These are phyloP conservation scores for Parietaria judaica DNA, from an alignment of 306 rosid species.

Conservation along the genomic window DNA sequence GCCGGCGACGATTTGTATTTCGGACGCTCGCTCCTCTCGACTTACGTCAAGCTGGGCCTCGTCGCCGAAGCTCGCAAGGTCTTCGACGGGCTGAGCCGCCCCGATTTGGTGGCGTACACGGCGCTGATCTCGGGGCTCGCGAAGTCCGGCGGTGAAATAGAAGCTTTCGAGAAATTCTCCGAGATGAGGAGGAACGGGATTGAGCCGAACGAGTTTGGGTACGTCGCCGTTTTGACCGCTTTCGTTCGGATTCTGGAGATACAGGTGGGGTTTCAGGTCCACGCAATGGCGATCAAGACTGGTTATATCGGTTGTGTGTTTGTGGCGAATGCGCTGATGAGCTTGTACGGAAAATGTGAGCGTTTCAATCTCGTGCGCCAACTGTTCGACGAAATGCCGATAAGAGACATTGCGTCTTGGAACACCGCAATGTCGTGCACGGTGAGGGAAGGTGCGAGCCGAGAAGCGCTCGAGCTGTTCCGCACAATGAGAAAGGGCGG, in stretches of 20 bases:
- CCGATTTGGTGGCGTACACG: conserved; percentile 53
- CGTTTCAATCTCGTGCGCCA: conserved; percentile 27
- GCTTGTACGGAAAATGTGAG: conserved; percentile 47
- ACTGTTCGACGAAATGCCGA: conserved; percentile 45
- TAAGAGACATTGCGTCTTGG: conserved; percentile 64
- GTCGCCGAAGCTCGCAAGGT: conserved; percentile 41
- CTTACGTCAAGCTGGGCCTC: conserved; percentile 50
- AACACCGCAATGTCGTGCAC: conserved; percentile 50
- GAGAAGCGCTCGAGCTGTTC: conserved; percentile 39
- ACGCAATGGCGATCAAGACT: conserved; percentile 47
- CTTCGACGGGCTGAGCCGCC: conserved; percentile 40
- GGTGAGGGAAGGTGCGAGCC: conserved; percentile 35
- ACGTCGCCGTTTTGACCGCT: conserved; percentile 72
- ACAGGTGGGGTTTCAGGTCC: conserved; percentile 54
- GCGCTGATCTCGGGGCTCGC: conserved; percentile 64
- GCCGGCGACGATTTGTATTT: conserved; percentile 33
- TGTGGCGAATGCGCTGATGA: conserved; percentile 61
- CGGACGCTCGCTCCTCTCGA: conserved; percentile 41
- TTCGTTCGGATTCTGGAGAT: conserved; percentile 34
- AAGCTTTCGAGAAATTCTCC: conserved; percentile 55
- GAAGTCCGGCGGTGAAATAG: conserved; percentile 38
- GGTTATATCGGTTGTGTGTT: conserved; percentile 39
- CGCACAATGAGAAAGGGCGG: conserved; percentile 29
- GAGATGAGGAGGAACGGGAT: conserved; percentile 46
- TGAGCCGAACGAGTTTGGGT: conserved; percentile 56